Percentiles rank a stretch among this genome's conserved stretches.
Evolutionary conservation across 495 filamentous ascomycete genomes (phyloP).

Genomic region (Lentithecium fluviatile): DNA sequence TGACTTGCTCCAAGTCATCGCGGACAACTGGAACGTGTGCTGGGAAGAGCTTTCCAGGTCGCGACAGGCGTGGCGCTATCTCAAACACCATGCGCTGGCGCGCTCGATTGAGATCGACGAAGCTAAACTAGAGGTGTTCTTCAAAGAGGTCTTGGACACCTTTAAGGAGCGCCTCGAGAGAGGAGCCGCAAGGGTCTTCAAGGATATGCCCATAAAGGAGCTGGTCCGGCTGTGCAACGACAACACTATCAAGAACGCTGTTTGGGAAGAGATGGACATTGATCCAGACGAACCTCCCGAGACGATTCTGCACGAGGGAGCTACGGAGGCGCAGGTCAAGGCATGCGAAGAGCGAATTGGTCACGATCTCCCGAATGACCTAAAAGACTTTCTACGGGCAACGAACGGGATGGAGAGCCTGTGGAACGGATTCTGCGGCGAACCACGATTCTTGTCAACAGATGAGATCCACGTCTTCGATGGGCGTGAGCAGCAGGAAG

Average conservation of each 20-base stretch:
- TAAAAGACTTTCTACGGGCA: conserved; percentile 25
- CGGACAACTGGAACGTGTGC: conserved; percentile 29
- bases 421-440: conserved; percentile 34
- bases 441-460: conserved; percentile 24
- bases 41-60: conserved; percentile 30
- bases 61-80: conserved; percentile 21
- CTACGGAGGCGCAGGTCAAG: conserved; percentile 16
- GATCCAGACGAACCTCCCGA: conserved; percentile 33
- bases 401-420: conserved; percentile 27
- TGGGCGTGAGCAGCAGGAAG: conserved; percentile 26
- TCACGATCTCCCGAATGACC: conserved; percentile 26
- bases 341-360: conserved; percentile 16
- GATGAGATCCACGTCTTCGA: conserved; percentile 25
- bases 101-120: conserved; percentile 23
- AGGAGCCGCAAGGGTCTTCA: conserved; percentile 18
- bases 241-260: conserved; percentile 32
- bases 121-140: conserved; percentile 22
- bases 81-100: conserved; percentile 23
- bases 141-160: conserved; percentile 20
- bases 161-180: conserved; percentile 26
- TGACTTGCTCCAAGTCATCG: conserved; percentile 27
- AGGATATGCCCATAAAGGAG: conserved; percentile 17
- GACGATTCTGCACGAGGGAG: conserved; percentile 25
- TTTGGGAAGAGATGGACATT: conserved; percentile 34
- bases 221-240: conserved; percentile 31